Conservation (phyloP, 2,329 filamentous ascomycete genomes). For the Pyrenophora seminiperda region DNA sequence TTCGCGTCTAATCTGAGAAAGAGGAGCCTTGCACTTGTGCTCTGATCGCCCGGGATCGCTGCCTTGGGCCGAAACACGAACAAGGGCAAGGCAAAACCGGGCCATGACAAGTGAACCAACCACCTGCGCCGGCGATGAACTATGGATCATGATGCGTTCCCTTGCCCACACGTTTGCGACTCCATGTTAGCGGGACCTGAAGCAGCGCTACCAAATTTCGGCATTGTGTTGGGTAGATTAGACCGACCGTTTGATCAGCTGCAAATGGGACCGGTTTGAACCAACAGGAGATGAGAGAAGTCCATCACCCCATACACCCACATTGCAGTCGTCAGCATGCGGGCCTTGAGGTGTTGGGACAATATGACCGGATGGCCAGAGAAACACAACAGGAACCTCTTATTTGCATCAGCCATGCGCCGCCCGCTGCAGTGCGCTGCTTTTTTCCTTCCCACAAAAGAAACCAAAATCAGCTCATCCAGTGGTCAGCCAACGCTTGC, state of each 20-base stretch:
- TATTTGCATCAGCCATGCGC: no score
- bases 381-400: no score
- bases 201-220: constrained; percentile 24
- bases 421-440: no score
- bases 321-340: no score
- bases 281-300: no score
- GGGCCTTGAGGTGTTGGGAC: no score
- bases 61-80: constrained; percentile 20
- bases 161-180: constrained; percentile 14
- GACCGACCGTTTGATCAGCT: background rate
- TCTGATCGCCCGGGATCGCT: constrained; percentile 32
- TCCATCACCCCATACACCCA: no score
- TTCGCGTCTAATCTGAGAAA: background rate
- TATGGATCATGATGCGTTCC: constrained; percentile 18
- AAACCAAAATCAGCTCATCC: no score
- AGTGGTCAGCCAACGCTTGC: background rate
- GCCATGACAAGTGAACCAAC: constrained; percentile 21
- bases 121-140: constrained; percentile 19
- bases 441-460: no score
- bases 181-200: constrained; percentile 17
- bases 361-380: no score
- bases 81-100: constrained; percentile 13
- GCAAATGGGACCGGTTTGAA: no score
- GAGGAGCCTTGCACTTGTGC: background rate
- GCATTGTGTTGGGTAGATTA: constrained; percentile 11